Conservation (phyloP, 1,139 yeast genomes). For the Candida mesenterica region DNA sequence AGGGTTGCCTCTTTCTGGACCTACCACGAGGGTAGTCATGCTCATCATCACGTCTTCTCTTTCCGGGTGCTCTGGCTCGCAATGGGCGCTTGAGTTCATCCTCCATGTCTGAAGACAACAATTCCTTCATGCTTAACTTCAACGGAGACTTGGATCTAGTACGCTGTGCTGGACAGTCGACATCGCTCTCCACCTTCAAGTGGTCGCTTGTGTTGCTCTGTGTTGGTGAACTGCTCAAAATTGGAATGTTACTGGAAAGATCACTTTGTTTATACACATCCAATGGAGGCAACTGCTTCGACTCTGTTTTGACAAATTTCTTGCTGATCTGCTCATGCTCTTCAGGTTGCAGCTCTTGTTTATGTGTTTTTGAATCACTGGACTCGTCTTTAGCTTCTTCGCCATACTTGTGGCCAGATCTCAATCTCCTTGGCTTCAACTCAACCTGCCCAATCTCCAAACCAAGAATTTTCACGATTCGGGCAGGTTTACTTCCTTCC, state of each 20-base stretch:
- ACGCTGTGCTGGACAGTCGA: constrained; percentile 31
- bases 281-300: not conserved
- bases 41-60: constrained; percentile 5
- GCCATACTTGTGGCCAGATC: constrained; percentile 1
- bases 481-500: too few species aligned
- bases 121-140: constrained; percentile 32
- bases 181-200: not conserved
- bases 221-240: constrained; percentile 7
- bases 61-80: constrained; percentile 7
- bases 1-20: constrained; percentile 15
- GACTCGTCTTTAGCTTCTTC: not conserved
- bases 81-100: constrained; percentile 15
- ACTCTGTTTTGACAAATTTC: not conserved
- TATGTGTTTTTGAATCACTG: too few species aligned
- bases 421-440: not conserved
- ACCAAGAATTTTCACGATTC: not conserved
- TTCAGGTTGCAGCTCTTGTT: too few species aligned
- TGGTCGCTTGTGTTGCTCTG: not conserved
- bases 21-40: constrained; percentile 14
- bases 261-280: constrained; percentile 7
- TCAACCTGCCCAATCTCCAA: not conserved
- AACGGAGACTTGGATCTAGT: constrained; percentile 46
- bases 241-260: constrained; percentile 7
- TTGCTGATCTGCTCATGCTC: not conserved
- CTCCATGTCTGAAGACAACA: constrained; percentile 23